Base-by-base conservation (phyloP, 164 flowering plant genomes). In the Vitis riparia region DNA sequence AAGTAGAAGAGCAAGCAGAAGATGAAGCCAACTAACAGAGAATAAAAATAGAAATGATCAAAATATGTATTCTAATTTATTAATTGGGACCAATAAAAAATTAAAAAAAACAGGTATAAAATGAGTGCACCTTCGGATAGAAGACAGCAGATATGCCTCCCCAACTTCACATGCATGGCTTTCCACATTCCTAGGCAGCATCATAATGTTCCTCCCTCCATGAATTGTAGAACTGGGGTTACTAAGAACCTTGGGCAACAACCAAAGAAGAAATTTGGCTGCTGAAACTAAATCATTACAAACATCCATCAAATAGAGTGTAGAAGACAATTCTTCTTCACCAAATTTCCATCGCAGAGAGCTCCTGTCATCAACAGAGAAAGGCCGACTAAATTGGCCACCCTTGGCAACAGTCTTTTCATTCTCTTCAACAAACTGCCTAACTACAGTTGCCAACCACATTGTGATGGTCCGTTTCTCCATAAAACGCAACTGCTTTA, bases 301-400 rank as follows among this genome's bases (percentile, higher is more conserved):
- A 64, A 83, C 77, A 84, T 96, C 99, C 84, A 93, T 74, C 74
- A 93, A 72, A 82, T 92, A 93, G 15, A 96, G 71, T 69, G 92
- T 79, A 63, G 79, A 62, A 49, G 93, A 85, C 56, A 96, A 83
- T 73, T 88, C 97, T 73, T 93, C 97, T 76, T 93, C 98, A 70
- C 91, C 88, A 67, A 96, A 92, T 83, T 86, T 96, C 99, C 99
- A 93, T 19, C 65, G 74, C 1, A 65, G 14, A 63, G 85, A 69
- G 71, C 79, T 78, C 71, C 76, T 79, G 11, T 87, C 97, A 76
- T 89, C 92, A 69, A 68, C 77, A 63, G 90, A 55, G 30, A 77
- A 83, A 27, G 85, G 55, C 67, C 91, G 83, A 67, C 80, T 72
- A 74, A 71, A 76, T 65, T 87, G 97, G 17, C 86, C 91, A 68